Evolutionary conservation across 2,329 filamentous ascomycete species (phyloP).

Genomic region (Uncinocarpus reesii): DNA sequence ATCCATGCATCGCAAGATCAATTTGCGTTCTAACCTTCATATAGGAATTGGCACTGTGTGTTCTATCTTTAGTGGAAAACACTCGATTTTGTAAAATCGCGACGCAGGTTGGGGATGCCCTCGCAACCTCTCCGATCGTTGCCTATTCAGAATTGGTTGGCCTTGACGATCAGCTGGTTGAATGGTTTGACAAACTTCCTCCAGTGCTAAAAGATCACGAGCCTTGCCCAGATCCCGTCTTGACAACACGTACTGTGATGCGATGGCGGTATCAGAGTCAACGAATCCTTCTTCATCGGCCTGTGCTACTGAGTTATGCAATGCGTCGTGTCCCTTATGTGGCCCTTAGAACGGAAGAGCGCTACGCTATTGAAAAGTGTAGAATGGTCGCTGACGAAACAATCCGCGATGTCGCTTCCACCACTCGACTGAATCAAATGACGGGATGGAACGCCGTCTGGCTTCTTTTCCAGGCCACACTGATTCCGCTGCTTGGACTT

Average conservation of each 20-base stretch:
- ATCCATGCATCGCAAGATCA: not conserved
- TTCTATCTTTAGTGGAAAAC: slow-evolving; percentile 63
- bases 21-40: slow-evolving; percentile 13
- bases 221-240: slow-evolving; percentile 59
- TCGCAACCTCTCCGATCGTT: slow-evolving; percentile 59
- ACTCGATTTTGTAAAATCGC: slow-evolving; percentile 71
- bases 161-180: slow-evolving; percentile 57
- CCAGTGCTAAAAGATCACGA: slow-evolving; percentile 54
- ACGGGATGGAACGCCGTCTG: slow-evolving; percentile 72
- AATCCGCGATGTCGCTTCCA: slow-evolving; percentile 60
- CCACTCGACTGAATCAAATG: slow-evolving; percentile 64
- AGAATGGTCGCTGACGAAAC: slow-evolving; percentile 58
- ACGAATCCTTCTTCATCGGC: slow-evolving; percentile 64
- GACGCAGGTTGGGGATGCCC: slow-evolving; percentile 63
- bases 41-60: slow-evolving; percentile 51
- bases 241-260: slow-evolving; percentile 62
- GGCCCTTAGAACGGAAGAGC: slow-evolving; percentile 50
- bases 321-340: slow-evolving; percentile 44
- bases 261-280: slow-evolving; percentile 74
- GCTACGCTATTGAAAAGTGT: slow-evolving; percentile 57
- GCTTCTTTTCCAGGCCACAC: slow-evolving; percentile 70
- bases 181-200: slow-evolving; percentile 63
- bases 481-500: slow-evolving; percentile 65
- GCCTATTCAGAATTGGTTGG: slow-evolving; percentile 55
- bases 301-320: slow-evolving; percentile 57